A percentile compares a stretch with the other conserved stretches of the same genome.
Conservation (phyloP, 257 asterid genomes). For the Rehmannia glutinosa region DNA sequence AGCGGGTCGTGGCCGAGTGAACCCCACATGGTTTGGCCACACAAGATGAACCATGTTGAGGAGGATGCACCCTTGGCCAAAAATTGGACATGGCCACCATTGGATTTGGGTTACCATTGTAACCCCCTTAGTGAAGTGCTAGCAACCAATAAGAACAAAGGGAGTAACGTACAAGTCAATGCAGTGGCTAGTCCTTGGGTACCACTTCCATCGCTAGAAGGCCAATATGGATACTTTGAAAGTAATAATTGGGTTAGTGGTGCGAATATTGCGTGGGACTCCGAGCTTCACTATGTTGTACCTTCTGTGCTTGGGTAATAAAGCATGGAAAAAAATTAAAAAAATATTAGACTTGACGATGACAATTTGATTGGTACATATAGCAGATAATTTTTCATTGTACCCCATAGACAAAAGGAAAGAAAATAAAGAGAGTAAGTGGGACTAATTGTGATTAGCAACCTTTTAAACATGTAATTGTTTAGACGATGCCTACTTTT, state of each 20-base stretch:
- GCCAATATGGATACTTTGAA: constrained; percentile 42
- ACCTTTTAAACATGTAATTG: too few species aligned
- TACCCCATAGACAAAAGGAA: too few species aligned
- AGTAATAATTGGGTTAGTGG: constrained; percentile 37
- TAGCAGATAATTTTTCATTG: too few species aligned
- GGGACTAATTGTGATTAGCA: too few species aligned
- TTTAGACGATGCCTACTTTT: too few species aligned
- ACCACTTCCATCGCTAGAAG: constrained; percentile 35
- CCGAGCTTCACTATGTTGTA: constrained; percentile 47
- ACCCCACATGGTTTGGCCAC: constrained; percentile 21
- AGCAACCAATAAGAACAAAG: constrained; percentile 18
- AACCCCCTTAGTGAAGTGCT: constrained; percentile 43
- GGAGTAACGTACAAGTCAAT: constrained; percentile 29
- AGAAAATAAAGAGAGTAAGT: too few species aligned
- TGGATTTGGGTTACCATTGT: constrained; percentile 28
- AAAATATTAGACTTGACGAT: background rate
- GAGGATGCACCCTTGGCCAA: constrained; percentile 22
- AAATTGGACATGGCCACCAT: constrained; percentile 34
- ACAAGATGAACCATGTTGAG: constrained; percentile 22
- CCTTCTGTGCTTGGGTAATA: constrained; percentile 43
- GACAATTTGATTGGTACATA: too few species aligned
- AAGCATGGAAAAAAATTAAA: too few species aligned
- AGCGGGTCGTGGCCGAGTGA: constrained; percentile 21
- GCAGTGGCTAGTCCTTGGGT: constrained; percentile 27
- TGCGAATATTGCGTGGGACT: constrained; percentile 47